Evolutionary conservation across 2,329 filamentous ascomycete genomes (phyloP).

Genomic region (Aspergillus amoenus): DNA sequence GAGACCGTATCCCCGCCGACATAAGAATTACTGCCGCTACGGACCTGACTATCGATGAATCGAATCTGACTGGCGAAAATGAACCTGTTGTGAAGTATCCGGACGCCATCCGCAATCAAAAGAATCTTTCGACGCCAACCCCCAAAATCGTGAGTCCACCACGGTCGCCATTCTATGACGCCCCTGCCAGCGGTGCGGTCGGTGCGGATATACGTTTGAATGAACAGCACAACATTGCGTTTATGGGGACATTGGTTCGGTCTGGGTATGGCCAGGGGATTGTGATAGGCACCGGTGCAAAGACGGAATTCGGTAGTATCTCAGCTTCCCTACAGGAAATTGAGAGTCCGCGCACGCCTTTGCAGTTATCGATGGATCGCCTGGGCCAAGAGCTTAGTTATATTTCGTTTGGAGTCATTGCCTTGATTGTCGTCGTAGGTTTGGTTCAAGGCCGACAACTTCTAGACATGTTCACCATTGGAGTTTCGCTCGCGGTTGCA

Average conservation of each 20-base stretch:
- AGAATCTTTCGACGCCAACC: conserved; percentile 32
- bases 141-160: conserved; percentile 38
- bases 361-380: conserved; percentile 97
- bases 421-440: conserved; percentile 85
- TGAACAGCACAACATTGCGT: conserved; percentile 86
- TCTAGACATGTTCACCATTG: conserved; percentile 95
- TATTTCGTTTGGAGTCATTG: conserved; percentile 93
- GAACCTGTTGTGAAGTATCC: conserved; percentile 81
- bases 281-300: conserved; percentile 92
- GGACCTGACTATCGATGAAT: conserved; percentile 92
- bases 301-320: conserved; percentile 95
- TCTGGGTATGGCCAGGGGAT: conserved; percentile 94
- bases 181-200: conserved; percentile 58
- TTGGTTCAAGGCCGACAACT: conserved; percentile 85
- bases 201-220: conserved; percentile 68
- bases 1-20: conserved; percentile 94
- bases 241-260: conserved; percentile 95
- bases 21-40: conserved; percentile 88
- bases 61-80: conserved; percentile 94
- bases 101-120: conserved; percentile 53
- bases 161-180: conserved; percentile 58
- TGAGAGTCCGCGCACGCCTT: conserved; percentile 87
- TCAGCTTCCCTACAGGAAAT: conserved; percentile 92
- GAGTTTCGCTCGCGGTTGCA: conserved; percentile 91
- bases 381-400: conserved; percentile 95